Base-by-base conservation (phyloP, 208 protist species). In the Phytomonas sp. region DNA sequence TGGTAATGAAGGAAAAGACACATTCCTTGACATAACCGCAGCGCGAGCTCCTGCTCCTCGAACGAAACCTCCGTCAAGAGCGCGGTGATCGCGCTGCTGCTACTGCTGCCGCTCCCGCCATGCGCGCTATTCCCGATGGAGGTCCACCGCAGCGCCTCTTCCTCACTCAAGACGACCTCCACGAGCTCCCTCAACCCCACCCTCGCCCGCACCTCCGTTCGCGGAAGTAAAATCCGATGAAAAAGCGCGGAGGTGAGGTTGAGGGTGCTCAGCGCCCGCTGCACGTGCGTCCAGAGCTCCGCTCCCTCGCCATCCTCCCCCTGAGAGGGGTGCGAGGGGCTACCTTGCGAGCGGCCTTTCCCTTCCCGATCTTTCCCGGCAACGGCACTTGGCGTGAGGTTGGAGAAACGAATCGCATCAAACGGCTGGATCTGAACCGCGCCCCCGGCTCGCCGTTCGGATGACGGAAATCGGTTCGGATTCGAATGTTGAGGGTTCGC, bases 11-110 rank as follows among this genome's bases (percentile, higher is more conserved):
- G 71, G n/a, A 77, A 70, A 20, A 94, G 68, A 59, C 82, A 87
- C 31, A 93, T 69, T 5, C 91, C 91, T 61, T 96, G 91, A n/a
- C 93, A 77, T 31, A 92, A 72, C 29, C 91, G 88, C 40, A 93
- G 74, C 11, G 91, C 91, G 32, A 92, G 71, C 74, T 92, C 87
- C 75, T 93, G 88, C 75, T 96, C 86, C 72, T 79, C 78, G 67
- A 79, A 93, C n/a, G 86, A 89, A 32, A 96, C 85, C 13, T 74
- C 81, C 0, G 86, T 91, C 0, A 8, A 40, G 60, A 2, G 76
- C 70, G 30, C 77, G 66, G 17, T 89, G 74, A 28, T 30, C 15
- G 36, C 46, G 36, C 30, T 53, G 30, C 59, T 60, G 9, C 62
- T 30, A n/a, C 53, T 36, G 36, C 30, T 53, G 30, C 59, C 60